Base-by-base conservation (phyloP, 495 filamentous ascomycete species). In the Trichoderma virens region DNA sequence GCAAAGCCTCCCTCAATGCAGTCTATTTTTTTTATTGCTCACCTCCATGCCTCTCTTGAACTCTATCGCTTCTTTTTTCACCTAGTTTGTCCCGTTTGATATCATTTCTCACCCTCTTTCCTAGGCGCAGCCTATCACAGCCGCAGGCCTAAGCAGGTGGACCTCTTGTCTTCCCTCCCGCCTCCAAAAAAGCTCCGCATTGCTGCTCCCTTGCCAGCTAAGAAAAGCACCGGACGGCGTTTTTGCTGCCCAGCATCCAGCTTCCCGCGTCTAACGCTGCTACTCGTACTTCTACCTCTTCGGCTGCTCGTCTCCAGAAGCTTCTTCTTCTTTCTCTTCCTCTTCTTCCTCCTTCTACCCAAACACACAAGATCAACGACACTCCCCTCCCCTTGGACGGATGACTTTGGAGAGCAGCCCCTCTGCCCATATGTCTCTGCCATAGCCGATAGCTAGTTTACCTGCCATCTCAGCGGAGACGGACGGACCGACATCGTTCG, bases 181-280 rank as follows among this genome's bases (percentile, higher is more conserved):
- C 43, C 43, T 47, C n/a, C 16, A 14, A 28, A 56, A 56, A 56
- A 56, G 51, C 51, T 56, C 51, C 51, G 51, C 51, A 56, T 11
- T 56, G 51, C 25, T 56, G 51, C 51, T 56, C 27, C 51, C 51
- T 30, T 30, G 14, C 25, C 51, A 30, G n/a, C 23, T 28, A 16
- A 56, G 27, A 56, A 56, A 56, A 56, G 23, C n/a, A 23, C 43
- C 43, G 43, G 43, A 47, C 43, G 43, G 43, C 43, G 8, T 47
- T 47, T 11, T 56, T 30, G 51, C 51, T 56, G 51, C 51, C 51
- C 51, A 56, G 51, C 45, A 20, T 51, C 5, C 45, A 51, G 7
- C 45, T 20, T 20, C 45, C 45, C 38, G 11, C 38, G 18, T 41
- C 11, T 41, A 4, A 18, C 38, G 38, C 38, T 41, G 38, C 43